Base-by-base conservation (phyloP, 148 eudicot species). In the Nepenthes mirabilis region DNA sequence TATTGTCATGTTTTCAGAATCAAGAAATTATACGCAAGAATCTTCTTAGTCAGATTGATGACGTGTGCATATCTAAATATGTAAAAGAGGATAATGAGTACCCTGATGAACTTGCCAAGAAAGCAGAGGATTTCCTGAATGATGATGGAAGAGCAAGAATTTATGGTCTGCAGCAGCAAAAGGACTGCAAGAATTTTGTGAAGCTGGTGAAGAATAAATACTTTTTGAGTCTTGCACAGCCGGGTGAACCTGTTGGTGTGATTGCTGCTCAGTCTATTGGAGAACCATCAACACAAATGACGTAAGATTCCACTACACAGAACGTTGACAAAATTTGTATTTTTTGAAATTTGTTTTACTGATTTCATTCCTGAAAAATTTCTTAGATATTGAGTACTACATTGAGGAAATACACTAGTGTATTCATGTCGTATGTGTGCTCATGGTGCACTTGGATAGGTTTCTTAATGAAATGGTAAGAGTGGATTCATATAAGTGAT, bases 231-330 rank as follows among this genome's bases (percentile, higher is more conserved):
- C 95, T 88, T 55, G 99, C 99, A 56, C 82, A 78, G 50, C 78
- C 99, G 11, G 99, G 99, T 64, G 99, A 93, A 73, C 96, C 99
- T 50, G 99, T 93, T 67, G 96, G 99, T 58, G 91, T 93, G 34
- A 80, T 93, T 75, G 96, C 99, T 65, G 99, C 87, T 60, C 99
- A 93, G 68, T 93, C 96, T 52, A 65, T 93, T 37, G 99, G 99
- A 51, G 99, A 93, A 76, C 99, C 99, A 47, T 93, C 99, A 33
- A 93, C 99, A 5, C 99, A 93, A 70, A 93, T 93, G 99, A 93
- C 99, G 97, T 93, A 75, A 73, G 99, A 65, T 69, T 53, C 8
- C 32, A 37, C 13, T 51, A 34, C 47, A 50, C 23, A 56, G 36
- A 33, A 13, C 32, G 34, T 2, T 33, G 14, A 37, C 34, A 33